A percentile compares a stretch with the other conserved stretches of the same genome.
Evolutionary conservation across 2,329 filamentous ascomycete species (phyloP).

Genomic region (Cladophialophora immunda): DNA sequence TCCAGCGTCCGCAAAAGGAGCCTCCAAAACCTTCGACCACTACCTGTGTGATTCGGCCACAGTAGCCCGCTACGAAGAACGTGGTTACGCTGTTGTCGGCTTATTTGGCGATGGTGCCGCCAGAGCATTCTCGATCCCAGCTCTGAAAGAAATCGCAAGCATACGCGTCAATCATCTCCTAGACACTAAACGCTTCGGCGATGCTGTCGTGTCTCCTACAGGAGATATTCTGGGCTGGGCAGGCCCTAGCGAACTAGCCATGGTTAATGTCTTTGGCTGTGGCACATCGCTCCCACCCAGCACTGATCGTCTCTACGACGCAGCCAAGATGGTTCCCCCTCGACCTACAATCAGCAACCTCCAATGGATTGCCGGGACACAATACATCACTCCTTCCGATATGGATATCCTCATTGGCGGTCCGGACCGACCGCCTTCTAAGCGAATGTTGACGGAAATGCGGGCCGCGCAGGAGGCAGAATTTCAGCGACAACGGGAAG

Average conservation of each 20-base stretch:
- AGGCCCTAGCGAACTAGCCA: conserved; percentile 82
- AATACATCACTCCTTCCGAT: conserved; percentile 85
- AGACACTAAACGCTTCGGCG: conserved; percentile 75
- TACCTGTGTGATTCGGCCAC: conserved; percentile 81
- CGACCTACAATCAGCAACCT: conserved; percentile 93
- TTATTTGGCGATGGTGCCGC: conserved; percentile 84
- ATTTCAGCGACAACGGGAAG: conserved; percentile 47
- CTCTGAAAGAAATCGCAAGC: conserved; percentile 81
- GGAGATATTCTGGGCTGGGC: conserved; percentile 90
- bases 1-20: conserved; percentile 85
- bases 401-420: conserved; percentile 92
- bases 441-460: conserved; percentile 83
- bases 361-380: conserved; percentile 96
- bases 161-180: conserved; percentile 71
- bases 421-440: conserved; percentile 84
- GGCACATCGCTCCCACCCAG: conserved; percentile 69
- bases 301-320: conserved; percentile 81
- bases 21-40: conserved; percentile 87
- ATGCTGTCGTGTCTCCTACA: conserved; percentile 75
- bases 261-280: conserved; percentile 85
- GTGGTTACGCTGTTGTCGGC: conserved; percentile 80
- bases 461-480: conserved; percentile 73
- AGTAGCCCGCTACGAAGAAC: conserved; percentile 76
- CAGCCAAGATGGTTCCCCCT: conserved; percentile 74
- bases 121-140: conserved; percentile 86